phyloP scores from a whole-genome alignment of 306 rosid genomes.

The Casuarina glauca region DNA sequence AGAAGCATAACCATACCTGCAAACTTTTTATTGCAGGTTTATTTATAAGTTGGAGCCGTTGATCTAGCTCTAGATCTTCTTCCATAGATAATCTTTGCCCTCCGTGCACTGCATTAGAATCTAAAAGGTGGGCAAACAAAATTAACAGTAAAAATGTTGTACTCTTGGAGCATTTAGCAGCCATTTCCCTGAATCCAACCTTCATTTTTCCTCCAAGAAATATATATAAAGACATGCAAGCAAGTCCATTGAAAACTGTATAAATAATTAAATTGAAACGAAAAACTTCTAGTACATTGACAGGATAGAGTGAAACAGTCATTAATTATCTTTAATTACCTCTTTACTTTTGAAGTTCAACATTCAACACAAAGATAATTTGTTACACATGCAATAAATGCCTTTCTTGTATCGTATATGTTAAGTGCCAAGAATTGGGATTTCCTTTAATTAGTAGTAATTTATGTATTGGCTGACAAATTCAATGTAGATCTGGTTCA shows the following conservation, averaged over 20 bases:
- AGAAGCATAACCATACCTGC: not conserved
- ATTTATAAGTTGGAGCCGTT: constrained; percentile 27
- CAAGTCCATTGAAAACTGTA: not conserved
- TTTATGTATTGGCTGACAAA: no score
- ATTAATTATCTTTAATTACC: not conserved
- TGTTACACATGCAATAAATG: not conserved
- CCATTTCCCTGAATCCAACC: constrained; percentile 8
- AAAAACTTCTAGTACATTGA: not conserved
- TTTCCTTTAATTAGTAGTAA: no score
- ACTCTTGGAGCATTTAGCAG: not conserved
- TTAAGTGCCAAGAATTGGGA: no score
- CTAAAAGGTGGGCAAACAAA: no score
- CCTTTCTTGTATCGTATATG: not conserved
- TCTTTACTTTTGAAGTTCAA: not conserved
- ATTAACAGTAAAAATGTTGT: not conserved
- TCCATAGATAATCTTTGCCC: not conserved
- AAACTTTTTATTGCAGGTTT: constrained; percentile 34
- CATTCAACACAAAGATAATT: not conserved
- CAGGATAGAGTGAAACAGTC: not conserved
- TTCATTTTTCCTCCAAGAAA: not conserved
- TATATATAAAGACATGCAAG: not conserved
- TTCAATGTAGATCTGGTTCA: no score
- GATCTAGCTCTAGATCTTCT: constrained; percentile 23
- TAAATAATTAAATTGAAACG: not conserved
- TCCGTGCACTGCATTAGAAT: no score